Conservation (phyloP, 1,284 basidiomycete species). For the Blastosporella zonata region DNA sequence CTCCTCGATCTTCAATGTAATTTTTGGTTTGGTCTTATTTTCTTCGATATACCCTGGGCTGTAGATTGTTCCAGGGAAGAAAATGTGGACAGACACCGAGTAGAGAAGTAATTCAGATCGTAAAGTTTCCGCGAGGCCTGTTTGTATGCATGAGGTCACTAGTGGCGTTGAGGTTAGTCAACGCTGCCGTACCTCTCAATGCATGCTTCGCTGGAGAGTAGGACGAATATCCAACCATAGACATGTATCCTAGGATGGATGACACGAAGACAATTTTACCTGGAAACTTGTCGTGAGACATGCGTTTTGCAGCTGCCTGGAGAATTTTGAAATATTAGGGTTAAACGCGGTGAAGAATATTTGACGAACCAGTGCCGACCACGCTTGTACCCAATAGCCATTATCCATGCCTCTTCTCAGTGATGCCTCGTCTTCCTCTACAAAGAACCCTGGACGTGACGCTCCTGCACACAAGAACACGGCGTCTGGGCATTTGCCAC, state of each 20-base stretch:
- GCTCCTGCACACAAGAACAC: constrained; percentile 79
- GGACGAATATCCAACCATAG: constrained; percentile 79
- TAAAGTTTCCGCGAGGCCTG: constrained; percentile 85
- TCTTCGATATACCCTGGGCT: constrained; percentile 82
- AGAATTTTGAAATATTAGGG: not conserved
- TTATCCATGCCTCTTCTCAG: constrained; percentile 61
- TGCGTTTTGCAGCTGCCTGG: constrained; percentile 69
- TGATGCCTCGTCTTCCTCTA: constrained; percentile 62
- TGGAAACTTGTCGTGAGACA: constrained; percentile 56
- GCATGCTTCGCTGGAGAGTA: constrained; percentile 93
- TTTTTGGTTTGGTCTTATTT: constrained; percentile 76
- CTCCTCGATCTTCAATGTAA: constrained; percentile 83
- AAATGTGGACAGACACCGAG: constrained; percentile 80
- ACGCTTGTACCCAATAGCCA: constrained; percentile 72
- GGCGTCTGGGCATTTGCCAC: constrained; percentile 63
- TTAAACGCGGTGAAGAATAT: constrained; percentile 1
- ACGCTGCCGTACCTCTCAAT: constrained; percentile 65
- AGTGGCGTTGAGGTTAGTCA: not conserved
- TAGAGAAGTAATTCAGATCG: constrained; percentile 83
- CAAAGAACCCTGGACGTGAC: constrained; percentile 67
- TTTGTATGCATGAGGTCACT: constrained; percentile 44
- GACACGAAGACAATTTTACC: constrained; percentile 79
- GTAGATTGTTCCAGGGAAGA: constrained; percentile 85
- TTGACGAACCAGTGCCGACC: constrained; percentile 69
- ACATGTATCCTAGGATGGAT: constrained; percentile 80